Base-by-base conservation (phyloP, 352 stramenopile genomes). In the Pilasporangium apinafurcum region DNA sequence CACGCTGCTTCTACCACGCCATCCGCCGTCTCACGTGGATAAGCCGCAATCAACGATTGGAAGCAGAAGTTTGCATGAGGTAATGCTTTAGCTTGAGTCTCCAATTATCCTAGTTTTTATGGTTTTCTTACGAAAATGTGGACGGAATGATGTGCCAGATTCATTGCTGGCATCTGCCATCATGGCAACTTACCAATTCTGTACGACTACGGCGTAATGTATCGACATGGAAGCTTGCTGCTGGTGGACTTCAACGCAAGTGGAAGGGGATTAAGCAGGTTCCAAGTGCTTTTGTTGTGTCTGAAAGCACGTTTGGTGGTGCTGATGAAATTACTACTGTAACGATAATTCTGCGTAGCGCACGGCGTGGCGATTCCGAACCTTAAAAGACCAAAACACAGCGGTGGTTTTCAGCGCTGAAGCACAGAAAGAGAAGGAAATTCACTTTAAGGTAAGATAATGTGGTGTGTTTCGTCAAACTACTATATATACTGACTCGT, bases 221-320 rank as follows among this genome's bases (percentile, higher is more conserved):
- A 7, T 90, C 81, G 25, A 90, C 81, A 38, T 92, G 81, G 81
- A 51, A 81, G 37, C 50, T 92, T 22, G 81, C 78, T n/a, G 73
- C 75, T 4, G 70, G 68, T 8, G 73, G 81, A 5, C 57, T 92
- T 36, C 79, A 90, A 53, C 63, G 76, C 48, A 89, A 92, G 57
- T 90, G 75, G 75, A 76, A 83, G 37, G 73, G 73, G 17, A 53
- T 92, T 44, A 92, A 92, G 52, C 81, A 83, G 59, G 62, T 65
- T 2, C 2, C 18, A 8, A 3, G 25, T 1, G 28, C 10, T 8
- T 20, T 25, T n/a, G 26, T 39, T 8, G 2, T 12, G 27, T 26
- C 31, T 12, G 27, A 12, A 30, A 8, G n/a, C n/a, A n/a, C n/a
- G n/a, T 4, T n/a, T 14, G 17, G 13, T 10, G 14, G 12, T 32